Conservation (phyloP, 139 green algal species). For the Raphidocelis subcapitata region DNA sequence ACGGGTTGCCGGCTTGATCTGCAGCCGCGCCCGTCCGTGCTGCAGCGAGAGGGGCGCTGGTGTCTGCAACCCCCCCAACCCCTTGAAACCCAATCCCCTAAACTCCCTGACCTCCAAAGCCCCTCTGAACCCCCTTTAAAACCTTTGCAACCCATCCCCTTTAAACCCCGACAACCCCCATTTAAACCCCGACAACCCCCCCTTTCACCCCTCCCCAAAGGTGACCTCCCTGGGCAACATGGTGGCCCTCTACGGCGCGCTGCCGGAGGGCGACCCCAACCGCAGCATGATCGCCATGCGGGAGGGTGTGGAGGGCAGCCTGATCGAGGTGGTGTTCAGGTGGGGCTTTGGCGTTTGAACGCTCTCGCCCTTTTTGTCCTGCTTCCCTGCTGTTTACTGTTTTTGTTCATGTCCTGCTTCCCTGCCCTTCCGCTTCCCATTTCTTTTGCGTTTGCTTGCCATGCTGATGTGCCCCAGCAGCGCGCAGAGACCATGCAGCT, state of each 20-base stretch:
- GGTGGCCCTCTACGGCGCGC: slow-evolving; percentile 42
- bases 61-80: too few relatives aligned
- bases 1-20: too few relatives aligned
- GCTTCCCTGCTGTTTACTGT: neutral
- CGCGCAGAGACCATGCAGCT: too few relatives aligned
- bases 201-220: slow-evolving; percentile 32
- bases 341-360: neutral
- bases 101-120: too few relatives aligned
- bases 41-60: too few relatives aligned
- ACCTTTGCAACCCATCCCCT: too few relatives aligned
- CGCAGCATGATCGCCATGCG: slow-evolving; percentile 57
- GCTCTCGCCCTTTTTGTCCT: too few relatives aligned
- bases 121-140: too few relatives aligned
- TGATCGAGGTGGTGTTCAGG: slow-evolving; percentile 71
- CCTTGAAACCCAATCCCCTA: too few relatives aligned
- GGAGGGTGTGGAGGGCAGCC: slow-evolving; percentile 45
- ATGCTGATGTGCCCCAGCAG: neutral
- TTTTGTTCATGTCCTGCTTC: neutral
- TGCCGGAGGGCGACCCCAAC: slow-evolving; percentile 61
- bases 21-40: too few relatives aligned
- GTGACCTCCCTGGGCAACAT: slow-evolving; percentile 75
- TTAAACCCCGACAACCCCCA: too few relatives aligned
- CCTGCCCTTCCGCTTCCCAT: neutral
- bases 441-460: neutral
- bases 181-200: too few relatives aligned